Percentiles rank a stretch among this genome's conserved stretches.
These are phyloP conservation scores for Solanum phureja DNA, from an alignment of 257 asterid species.

Conservation along the genomic window DNA sequence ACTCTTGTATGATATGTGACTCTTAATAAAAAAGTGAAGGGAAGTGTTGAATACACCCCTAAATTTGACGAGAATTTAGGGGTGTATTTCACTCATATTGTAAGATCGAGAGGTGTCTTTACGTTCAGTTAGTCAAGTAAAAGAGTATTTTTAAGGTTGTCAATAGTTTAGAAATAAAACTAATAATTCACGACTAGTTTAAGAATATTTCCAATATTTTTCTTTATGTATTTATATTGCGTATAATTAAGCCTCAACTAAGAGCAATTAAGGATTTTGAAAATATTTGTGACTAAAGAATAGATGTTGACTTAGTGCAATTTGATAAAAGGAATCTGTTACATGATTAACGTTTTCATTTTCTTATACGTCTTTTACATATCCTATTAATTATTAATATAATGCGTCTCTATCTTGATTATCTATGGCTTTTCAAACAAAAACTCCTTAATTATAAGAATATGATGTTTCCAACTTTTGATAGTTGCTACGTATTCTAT, in stretches of 20 bases:
- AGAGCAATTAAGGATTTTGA: not conserved
- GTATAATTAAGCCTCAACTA: not conserved
- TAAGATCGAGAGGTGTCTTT: no score
- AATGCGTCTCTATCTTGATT: not conserved
- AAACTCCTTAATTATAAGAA: not conserved
- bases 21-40: not conserved
- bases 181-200: no score
- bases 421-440: not conserved
- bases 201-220: fast-evolving
- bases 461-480: not conserved
- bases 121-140: no score
- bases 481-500: not conserved
- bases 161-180: no score
- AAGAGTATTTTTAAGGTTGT: no score
- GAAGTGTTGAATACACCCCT: not conserved
- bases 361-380: not conserved
- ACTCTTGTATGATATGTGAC: not conserved
- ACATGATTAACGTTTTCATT: not conserved
- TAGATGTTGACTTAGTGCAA: not conserved
- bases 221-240: not conserved
- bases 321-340: not conserved
- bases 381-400: not conserved
- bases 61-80: no score
- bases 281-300: not conserved
- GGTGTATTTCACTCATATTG: no score